phyloP scores from a whole-genome alignment of 768 basidiomycete genomes.

The Amanita muscaria region DNA sequence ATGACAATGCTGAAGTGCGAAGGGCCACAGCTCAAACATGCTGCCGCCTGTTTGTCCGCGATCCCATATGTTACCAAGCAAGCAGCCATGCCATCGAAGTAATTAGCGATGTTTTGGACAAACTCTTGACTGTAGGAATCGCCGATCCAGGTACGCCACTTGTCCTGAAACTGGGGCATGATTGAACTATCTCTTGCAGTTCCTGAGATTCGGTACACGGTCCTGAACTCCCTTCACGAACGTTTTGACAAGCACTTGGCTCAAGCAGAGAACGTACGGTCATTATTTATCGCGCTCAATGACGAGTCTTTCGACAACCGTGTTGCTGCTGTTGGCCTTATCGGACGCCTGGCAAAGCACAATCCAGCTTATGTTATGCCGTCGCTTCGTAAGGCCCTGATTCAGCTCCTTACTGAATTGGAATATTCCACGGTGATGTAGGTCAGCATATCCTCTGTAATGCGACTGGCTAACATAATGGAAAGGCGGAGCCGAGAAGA shows the following conservation, averaged over 20 bases:
- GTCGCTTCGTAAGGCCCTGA: slow-evolving; percentile 87
- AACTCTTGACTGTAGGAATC: slow-evolving; percentile 88
- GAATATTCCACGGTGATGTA: slow-evolving; percentile 88
- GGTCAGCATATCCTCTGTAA: slow-evolving; percentile 4
- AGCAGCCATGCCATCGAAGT: slow-evolving; percentile 95
- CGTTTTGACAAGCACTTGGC: slow-evolving; percentile 95
- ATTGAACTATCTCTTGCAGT: slow-evolving; percentile 34
- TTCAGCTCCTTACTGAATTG: slow-evolving; percentile 92
- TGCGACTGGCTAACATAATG: slow-evolving; percentile 8
- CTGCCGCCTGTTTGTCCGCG: slow-evolving; percentile 84
- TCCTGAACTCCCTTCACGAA: slow-evolving; percentile 80
- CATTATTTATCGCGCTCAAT: slow-evolving; percentile 93
- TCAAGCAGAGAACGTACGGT: slow-evolving; percentile 97
- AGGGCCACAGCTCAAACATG: slow-evolving; percentile 88
- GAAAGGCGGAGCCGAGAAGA: slow-evolving; percentile 81
- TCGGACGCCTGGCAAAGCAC: slow-evolving; percentile 88
- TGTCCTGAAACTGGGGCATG: not conserved
- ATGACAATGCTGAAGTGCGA: slow-evolving; percentile 82
- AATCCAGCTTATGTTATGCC: slow-evolving; percentile 99
- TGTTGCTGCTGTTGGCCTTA: slow-evolving; percentile 80
- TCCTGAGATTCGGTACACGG: slow-evolving; percentile 74
- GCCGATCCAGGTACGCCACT: slow-evolving; percentile 76
- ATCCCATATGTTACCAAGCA: slow-evolving; percentile 93
- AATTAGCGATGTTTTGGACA: slow-evolving; percentile 96
- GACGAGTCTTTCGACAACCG: slow-evolving; percentile 95